Base-by-base conservation (phyloP, 2,329 filamentous ascomycete species). In the Neurospora sp. region DNA sequence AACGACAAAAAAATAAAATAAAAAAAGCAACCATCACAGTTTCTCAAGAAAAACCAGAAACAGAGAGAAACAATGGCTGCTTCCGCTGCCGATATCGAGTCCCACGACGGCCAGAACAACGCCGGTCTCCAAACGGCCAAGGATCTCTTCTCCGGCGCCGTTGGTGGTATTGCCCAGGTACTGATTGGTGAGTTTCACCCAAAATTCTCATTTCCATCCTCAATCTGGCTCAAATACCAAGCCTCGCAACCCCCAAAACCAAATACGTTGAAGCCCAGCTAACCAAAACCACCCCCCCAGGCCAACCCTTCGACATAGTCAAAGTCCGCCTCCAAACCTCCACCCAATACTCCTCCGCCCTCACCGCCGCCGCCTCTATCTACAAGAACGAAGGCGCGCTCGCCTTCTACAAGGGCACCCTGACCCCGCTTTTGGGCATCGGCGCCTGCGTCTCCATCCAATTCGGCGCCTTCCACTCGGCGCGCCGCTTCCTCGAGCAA, bases 361-460 rank as follows among this genome's bases (percentile, higher is more conserved):
- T 96, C 66, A 86, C 93, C 76, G 93, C 92, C 74, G 96, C 94
- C 8, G 86, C 86, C 68, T 88, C 91, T 73, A 98, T 99, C 82
- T 93, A 93, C 82, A 89, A 88, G 77, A 90, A 93, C 77, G 96
- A 99, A 81, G 96, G 96, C 1, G 86, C 93, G 2, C 82, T 92
- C 13, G 96, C 96, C 70, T 99, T 99, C 84, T 99, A 99, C 88
- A 99, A 99, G 82, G 96, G 96, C 77, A 98, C 96, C 0, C 85
- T 99, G 70, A 98, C 96, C 5, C 96, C 96, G 0, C 86, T 99
- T 70, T 88, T 99, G 70, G 96, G 96, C 75, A 98, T 99, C 78
- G 96, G 96, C 75, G 96, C 96, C 75, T 99, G 96, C 80, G 94
- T 96, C 66, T 97, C 93, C n/a, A 91, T 99, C 76, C 96, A 99